Percentiles rank a stretch among this genome's conserved stretches.
Evolutionary conservation across 108 stramenopile genomes (phyloP).

Genomic region (Nannochloropsis granulata): DNA sequence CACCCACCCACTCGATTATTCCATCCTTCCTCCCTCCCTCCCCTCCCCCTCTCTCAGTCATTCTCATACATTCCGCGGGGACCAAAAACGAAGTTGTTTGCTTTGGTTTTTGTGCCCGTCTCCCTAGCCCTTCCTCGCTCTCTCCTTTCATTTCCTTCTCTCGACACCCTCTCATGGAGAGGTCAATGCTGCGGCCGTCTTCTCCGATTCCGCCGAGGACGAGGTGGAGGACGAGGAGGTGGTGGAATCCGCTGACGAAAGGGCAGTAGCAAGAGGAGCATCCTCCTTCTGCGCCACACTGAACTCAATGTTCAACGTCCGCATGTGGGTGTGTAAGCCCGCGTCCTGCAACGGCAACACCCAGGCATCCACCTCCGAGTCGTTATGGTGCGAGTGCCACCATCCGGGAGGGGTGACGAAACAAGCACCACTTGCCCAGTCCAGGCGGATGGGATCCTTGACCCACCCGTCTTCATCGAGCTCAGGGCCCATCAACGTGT

Average conservation of each 20-base stretch:
- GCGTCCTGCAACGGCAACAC: constrained; percentile 33
- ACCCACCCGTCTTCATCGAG: constrained; percentile 18
- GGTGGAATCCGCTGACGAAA: background rate
- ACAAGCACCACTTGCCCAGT: constrained; percentile 18
- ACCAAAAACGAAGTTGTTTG: too few relatives aligned
- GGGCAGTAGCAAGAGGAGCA: too few relatives aligned
- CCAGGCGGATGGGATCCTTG: constrained; percentile 18
- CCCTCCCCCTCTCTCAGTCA: too few relatives aligned
- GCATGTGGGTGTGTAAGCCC: constrained; percentile 21
- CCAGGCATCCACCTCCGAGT: constrained; percentile 26
- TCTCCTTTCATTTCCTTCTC: too few relatives aligned
- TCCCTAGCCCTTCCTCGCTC: too few relatives aligned
- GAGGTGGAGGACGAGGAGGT: background rate
- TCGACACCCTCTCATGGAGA: background rate
- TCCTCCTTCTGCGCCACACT: background rate
- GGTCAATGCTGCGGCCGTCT: background rate
- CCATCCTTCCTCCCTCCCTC: too few relatives aligned
- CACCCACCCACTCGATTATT: too few relatives aligned
- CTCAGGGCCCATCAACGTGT: constrained; percentile 34
- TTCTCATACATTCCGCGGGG: too few relatives aligned
- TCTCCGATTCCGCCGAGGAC: background rate
- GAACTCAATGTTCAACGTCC: constrained; percentile 28
- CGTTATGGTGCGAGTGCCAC: constrained; percentile 36
- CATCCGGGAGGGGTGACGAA: constrained; percentile 41
- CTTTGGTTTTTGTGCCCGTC: too few relatives aligned